Conservation (phyloP, 2,329 filamentous ascomycete species). For the Pyricularia grisea region DNA sequence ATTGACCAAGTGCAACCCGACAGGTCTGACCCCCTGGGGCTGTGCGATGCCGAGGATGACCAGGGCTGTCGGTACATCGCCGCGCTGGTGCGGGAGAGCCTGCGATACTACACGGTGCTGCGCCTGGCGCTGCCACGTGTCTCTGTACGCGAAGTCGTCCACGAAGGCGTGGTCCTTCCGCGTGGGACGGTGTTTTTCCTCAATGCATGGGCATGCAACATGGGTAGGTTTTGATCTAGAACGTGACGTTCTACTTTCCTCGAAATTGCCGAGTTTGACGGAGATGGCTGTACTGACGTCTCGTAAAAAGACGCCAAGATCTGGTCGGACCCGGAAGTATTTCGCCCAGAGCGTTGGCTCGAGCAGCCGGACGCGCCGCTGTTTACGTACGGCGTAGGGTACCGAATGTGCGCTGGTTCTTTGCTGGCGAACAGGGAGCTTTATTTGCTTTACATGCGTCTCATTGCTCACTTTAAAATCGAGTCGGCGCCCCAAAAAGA, state of each 20-base stretch:
- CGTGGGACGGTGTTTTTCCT: conserved; percentile 55
- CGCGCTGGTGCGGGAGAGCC: conserved; percentile 53
- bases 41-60: conserved; percentile 53
- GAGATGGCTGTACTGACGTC: conserved; percentile 18
- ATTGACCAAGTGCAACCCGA: conserved; percentile 13
- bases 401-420: conserved; percentile 58
- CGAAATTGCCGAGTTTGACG: neutral
- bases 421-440: conserved; percentile 55
- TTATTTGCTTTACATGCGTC: conserved; percentile 54
- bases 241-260: neutral
- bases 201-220: conserved; percentile 26
- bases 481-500: conserved; percentile 13
- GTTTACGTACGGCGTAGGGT: conserved; percentile 57
- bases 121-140: conserved; percentile 52
- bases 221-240: neutral
- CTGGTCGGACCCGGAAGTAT: neutral
- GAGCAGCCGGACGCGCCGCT: conserved; percentile 26
- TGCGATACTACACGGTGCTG: conserved; percentile 55
- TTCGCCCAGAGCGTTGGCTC: conserved; percentile 1
- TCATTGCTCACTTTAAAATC: conserved; percentile 52
- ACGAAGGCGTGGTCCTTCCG: conserved; percentile 48
- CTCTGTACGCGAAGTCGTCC: conserved; percentile 49
- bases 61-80: conserved; percentile 54
- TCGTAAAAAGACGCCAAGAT: neutral
- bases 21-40: conserved; percentile 21